A percentile compares a stretch with the other conserved stretches of the same genome.
These are phyloP conservation scores for Uronychia binucleata DNA, from an alignment of 73 alveolate species.

Conservation along the genomic window DNA sequence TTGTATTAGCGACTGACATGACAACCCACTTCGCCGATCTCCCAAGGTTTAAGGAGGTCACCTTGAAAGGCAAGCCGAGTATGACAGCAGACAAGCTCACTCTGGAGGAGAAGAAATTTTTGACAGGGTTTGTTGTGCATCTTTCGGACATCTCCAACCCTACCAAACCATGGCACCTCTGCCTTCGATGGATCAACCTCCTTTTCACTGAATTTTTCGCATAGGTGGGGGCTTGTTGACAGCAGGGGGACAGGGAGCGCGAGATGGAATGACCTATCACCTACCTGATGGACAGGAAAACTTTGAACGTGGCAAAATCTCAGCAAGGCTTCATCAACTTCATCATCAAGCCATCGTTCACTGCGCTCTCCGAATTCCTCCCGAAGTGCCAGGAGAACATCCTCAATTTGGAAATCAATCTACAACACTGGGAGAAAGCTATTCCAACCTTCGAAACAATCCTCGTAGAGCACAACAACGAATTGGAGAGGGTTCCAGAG, in stretches of 20 bases:
- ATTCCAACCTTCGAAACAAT: no score
- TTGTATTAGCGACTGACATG: slow-evolving; percentile 79
- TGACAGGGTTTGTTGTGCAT: slow-evolving; percentile 49
- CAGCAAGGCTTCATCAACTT: slow-evolving; percentile 68
- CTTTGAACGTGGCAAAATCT: slow-evolving; percentile 61
- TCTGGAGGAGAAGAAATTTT: slow-evolving; percentile 16
- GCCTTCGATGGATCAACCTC: slow-evolving; percentile 72
- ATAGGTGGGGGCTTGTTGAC: slow-evolving; percentile 55
- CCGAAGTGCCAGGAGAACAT: no score
- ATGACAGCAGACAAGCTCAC: slow-evolving; percentile 30
- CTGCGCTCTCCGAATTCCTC: slow-evolving; percentile 41
- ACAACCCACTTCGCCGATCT: slow-evolving; percentile 53
- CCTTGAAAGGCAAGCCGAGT: slow-evolving; percentile 19
- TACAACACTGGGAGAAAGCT: no score
- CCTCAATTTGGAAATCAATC: no score
- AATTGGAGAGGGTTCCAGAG: no score
- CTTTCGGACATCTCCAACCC: slow-evolving; percentile 74
- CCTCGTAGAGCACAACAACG: no score
- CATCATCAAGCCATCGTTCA: slow-evolving; percentile 63
- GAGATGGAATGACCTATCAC: slow-evolving; percentile 51
- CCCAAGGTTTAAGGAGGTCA: slow-evolving; percentile 19
- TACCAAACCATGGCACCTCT: slow-evolving; percentile 52
- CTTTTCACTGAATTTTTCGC: slow-evolving; percentile 71
- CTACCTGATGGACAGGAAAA: slow-evolving; percentile 68
- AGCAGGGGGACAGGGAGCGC: slow-evolving; percentile 74